A percentile compares a stretch with the other conserved stretches of the same genome.
Evolutionary conservation across 2,329 filamentous ascomycete species (phyloP).

Genomic region (Penicillium glabrum): DNA sequence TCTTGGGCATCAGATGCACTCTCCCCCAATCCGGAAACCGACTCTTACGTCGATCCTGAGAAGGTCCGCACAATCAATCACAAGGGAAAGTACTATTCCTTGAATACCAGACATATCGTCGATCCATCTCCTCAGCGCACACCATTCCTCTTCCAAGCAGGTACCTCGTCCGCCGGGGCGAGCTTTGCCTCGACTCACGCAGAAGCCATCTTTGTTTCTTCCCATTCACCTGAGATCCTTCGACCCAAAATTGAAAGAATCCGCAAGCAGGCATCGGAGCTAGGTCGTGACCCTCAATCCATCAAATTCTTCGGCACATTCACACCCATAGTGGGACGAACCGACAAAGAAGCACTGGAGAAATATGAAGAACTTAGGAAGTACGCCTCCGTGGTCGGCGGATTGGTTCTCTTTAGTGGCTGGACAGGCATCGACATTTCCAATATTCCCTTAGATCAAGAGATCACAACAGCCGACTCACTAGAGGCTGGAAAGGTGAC

Average conservation of each 20-base stretch:
- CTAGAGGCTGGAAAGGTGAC: slow-evolving; percentile 54
- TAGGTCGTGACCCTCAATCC: slow-evolving; percentile 56
- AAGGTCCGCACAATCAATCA: slow-evolving; percentile 63
- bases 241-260: slow-evolving; percentile 55
- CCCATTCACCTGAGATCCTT: slow-evolving; percentile 52
- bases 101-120: slow-evolving; percentile 50
- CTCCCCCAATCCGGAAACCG: slow-evolving; percentile 52
- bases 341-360: slow-evolving; percentile 53
- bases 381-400: slow-evolving; percentile 56
- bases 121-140: slow-evolving; percentile 59
- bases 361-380: slow-evolving; percentile 55
- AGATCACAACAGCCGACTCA: slow-evolving; percentile 55
- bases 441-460: slow-evolving; percentile 58
- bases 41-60: slow-evolving; percentile 59
- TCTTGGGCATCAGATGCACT: slow-evolving; percentile 62
- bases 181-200: slow-evolving; percentile 59
- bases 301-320: slow-evolving; percentile 59
- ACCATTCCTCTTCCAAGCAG: slow-evolving; percentile 60
- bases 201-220: slow-evolving; percentile 61
- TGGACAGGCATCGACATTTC: slow-evolving; percentile 62
- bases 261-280: slow-evolving; percentile 50
- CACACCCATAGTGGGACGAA: slow-evolving; percentile 51
- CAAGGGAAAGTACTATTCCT: slow-evolving; percentile 55
- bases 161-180: slow-evolving; percentile 58
- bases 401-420: slow-evolving; percentile 56